Evolutionary conservation across 345 rosid genomes (phyloP).

Genomic region (Ceriops decandra): DNA sequence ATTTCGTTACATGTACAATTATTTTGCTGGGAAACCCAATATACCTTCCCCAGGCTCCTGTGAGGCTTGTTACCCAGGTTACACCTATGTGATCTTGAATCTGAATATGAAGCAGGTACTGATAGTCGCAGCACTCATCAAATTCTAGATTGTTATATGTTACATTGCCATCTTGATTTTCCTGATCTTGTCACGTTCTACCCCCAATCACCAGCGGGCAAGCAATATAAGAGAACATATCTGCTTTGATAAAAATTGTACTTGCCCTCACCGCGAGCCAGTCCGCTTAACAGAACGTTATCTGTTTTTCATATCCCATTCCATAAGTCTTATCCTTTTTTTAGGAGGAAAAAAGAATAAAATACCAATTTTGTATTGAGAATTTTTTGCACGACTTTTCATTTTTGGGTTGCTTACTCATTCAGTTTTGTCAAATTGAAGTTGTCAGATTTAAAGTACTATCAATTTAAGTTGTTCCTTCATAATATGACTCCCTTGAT

Average conservation of each 20-base stretch:
- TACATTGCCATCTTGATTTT: conserved; percentile 63
- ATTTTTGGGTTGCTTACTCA: too few species aligned
- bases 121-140: conserved; percentile 73
- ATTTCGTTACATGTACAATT: conserved; percentile 54
- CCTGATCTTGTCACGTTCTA: conserved; percentile 65
- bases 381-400: too few species aligned
- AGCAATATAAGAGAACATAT: conserved; percentile 78
- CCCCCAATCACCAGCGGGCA: conserved; percentile 81
- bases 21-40: conserved; percentile 65
- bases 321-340: too few species aligned
- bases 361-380: too few species aligned
- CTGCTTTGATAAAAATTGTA: conserved; percentile 64
- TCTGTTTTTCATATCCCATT: conserved; percentile 58
- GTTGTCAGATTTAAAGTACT: too few species aligned
- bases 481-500: too few species aligned
- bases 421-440: too few species aligned
- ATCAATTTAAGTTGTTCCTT: too few species aligned
- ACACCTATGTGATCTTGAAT: conserved; percentile 80
- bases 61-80: conserved; percentile 78
- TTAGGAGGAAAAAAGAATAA: too few species aligned
- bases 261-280: conserved; percentile 75
- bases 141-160: conserved; percentile 79
- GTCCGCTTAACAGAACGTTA: conserved; percentile 44
- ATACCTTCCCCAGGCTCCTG: conserved; percentile 86
- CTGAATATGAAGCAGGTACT: conserved; percentile 82